Evolutionary conservation across 2,329 filamentous ascomycete genomes (phyloP).

Genomic region (Aspergillus sp.): DNA sequence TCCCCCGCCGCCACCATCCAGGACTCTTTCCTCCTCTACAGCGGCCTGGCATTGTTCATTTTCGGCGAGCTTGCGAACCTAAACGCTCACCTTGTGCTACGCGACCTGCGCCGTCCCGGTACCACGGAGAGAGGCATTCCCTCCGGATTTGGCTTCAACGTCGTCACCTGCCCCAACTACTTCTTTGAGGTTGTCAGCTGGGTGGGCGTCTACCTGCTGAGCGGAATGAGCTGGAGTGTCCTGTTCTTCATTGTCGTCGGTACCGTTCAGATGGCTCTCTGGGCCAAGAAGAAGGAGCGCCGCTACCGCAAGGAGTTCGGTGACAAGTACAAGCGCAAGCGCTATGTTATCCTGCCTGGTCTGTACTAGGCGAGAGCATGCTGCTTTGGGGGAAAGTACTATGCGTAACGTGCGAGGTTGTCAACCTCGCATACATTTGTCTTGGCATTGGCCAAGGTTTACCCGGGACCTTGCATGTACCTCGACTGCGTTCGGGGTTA

Average conservation of each 20-base stretch:
- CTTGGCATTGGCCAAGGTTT: neutral
- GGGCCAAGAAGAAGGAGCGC: slow-evolving; percentile 90
- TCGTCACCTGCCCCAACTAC: slow-evolving; percentile 97
- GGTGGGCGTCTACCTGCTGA: slow-evolving; percentile 78
- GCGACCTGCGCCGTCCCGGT: slow-evolving; percentile 73
- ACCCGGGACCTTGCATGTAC: neutral
- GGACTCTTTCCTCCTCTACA: slow-evolving; percentile 60
- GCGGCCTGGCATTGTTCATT: slow-evolving; percentile 70
- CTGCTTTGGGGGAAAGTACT: neutral
- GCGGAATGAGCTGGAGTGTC: slow-evolving; percentile 72
- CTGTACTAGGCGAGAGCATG: slow-evolving; percentile 57
- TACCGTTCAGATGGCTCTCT: slow-evolving; percentile 75
- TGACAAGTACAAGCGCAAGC: slow-evolving; percentile 94
- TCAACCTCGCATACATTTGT: neutral
- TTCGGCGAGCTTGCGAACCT: slow-evolving; percentile 81
- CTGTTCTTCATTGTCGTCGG: slow-evolving; percentile 74
- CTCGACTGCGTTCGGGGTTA: neutral
- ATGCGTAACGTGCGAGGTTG: neutral
- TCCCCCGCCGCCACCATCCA: slow-evolving; percentile 62
- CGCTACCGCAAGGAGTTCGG: slow-evolving; percentile 89
- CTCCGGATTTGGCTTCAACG: slow-evolving; percentile 75
- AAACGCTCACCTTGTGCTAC: slow-evolving; percentile 75
- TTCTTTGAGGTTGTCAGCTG: slow-evolving; percentile 88
- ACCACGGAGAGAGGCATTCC: slow-evolving; percentile 88
- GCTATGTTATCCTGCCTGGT: slow-evolving; percentile 76